Evolutionary conservation across 2,329 filamentous ascomycete genomes (phyloP).

Genomic region (Pseudopithomyces chartarum): DNA sequence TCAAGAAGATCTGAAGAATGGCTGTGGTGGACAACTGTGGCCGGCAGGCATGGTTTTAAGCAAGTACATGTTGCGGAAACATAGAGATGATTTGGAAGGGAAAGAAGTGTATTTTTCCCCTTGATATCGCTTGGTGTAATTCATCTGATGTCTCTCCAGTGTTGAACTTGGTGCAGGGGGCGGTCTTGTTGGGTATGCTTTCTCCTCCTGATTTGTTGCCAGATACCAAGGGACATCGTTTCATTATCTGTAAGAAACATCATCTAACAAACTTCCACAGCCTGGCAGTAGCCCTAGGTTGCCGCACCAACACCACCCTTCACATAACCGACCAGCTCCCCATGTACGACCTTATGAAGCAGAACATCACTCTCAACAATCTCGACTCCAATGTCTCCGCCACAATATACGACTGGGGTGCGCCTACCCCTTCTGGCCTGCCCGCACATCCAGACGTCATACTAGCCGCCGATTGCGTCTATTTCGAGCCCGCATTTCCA

Average conservation of each 20-base stretch:
- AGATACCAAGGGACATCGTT: neutral
- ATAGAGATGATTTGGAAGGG: slow-evolving; percentile 64
- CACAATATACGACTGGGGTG: slow-evolving; percentile 78
- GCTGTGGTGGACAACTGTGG: slow-evolving; percentile 94
- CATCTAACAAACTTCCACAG: slow-evolving; percentile 29
- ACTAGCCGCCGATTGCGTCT: slow-evolving; percentile 95
- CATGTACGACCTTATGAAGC: slow-evolving; percentile 84
- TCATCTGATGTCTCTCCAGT: slow-evolving; percentile 53
- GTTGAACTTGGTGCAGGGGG: slow-evolving; percentile 92
- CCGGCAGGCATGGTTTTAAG: slow-evolving; percentile 88
- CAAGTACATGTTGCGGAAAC: slow-evolving; percentile 81
- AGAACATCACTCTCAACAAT: slow-evolving; percentile 83
- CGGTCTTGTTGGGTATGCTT: slow-evolving; percentile 71
- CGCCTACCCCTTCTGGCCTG: slow-evolving; percentile 45
- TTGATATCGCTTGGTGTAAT: slow-evolving; percentile 4
- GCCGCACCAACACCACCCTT: slow-evolving; percentile 62
- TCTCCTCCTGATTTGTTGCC: neutral
- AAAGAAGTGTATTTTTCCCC: slow-evolving; percentile 70
- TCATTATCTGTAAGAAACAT: neutral
- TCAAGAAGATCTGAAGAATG: slow-evolving; percentile 82
- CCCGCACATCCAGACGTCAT: slow-evolving; percentile 74
- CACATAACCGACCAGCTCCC: slow-evolving; percentile 85
- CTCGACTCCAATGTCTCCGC: slow-evolving; percentile 68
- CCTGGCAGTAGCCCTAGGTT: slow-evolving; percentile 63
- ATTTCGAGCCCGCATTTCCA: slow-evolving; percentile 95